Evolutionary conservation across 176 grass and related monocot genomes (phyloP).

Genomic region (Dendrocalamus sinicus): DNA sequence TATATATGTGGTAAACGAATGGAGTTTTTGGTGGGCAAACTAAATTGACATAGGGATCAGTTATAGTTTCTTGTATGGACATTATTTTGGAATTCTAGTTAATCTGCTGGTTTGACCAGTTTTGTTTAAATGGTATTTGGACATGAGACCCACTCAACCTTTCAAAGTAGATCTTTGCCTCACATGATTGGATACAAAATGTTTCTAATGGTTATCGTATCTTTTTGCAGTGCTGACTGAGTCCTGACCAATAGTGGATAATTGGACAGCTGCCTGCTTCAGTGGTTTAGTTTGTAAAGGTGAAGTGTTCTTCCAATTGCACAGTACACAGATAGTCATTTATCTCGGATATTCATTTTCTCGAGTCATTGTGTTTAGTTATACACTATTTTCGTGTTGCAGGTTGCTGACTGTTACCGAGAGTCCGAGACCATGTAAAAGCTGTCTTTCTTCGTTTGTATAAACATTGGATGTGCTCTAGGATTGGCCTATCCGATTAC

Average conservation of each 20-base stretch:
- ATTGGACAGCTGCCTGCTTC: slow-evolving; percentile 43
- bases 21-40: background rate
- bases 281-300: slow-evolving; percentile 52
- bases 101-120: background rate
- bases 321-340: background rate
- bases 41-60: background rate
- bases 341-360: background rate
- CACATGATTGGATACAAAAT: background rate
- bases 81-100: slow-evolving; percentile 3
- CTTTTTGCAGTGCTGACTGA: slow-evolving; percentile 65
- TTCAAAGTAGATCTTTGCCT: background rate
- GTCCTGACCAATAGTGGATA: slow-evolving; percentile 62
- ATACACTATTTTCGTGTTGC: background rate
- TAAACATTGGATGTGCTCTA: slow-evolving; percentile 29
- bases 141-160: background rate
- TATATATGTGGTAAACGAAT: background rate
- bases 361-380: background rate
- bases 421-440: background rate
- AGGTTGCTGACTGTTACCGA: slow-evolving; percentile 51
- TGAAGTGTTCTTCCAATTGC: background rate
- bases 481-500: slow-evolving; percentile 29
- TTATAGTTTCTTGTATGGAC: background rate
- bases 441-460: slow-evolving; percentile 24
- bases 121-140: background rate
- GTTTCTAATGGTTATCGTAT: slow-evolving; percentile 25